These are phyloP conservation scores for Vanderwaltozyma polyspora DNA, from an alignment of 805 yeast genomes.

Conservation along the genomic window DNA sequence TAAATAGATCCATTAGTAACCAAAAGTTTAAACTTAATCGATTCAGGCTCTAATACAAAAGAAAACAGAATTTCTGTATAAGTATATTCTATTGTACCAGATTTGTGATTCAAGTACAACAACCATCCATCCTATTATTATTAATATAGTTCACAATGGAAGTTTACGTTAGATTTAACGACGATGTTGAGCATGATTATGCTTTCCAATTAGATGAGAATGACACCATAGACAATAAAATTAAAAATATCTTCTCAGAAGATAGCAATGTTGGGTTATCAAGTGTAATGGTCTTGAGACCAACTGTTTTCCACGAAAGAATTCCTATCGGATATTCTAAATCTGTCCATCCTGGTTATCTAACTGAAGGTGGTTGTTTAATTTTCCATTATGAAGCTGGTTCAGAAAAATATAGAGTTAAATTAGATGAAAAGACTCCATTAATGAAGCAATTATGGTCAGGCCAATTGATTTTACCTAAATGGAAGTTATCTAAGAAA, in stretches of 20 bases:
- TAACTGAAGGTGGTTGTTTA: constrained; percentile 75
- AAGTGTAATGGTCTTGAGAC: constrained; percentile 63
- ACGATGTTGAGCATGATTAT: constrained; percentile 78
- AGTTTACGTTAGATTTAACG: constrained; percentile 67
- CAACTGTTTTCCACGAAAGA: constrained; percentile 59
- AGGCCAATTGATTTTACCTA: constrained; percentile 64
- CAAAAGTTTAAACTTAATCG: too few species aligned
- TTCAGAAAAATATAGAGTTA: constrained; percentile 33
- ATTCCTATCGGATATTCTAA: constrained; percentile 53
- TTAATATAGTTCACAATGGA: constrained; percentile 36
- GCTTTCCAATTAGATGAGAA: constrained; percentile 63
- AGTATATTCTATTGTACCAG: too few species aligned
- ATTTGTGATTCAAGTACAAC: too few species aligned
- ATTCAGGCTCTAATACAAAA: too few species aligned
- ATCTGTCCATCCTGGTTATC: constrained; percentile 54
- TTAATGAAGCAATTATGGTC: constrained; percentile 66
- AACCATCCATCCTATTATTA: too few species aligned
- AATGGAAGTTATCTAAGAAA: constrained; percentile 19
- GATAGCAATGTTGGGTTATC: constrained; percentile 22
- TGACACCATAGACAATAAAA: constrained; percentile 48
- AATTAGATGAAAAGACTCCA: constrained; percentile 39
- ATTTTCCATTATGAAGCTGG: constrained; percentile 54
- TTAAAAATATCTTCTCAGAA: constrained; percentile 38
- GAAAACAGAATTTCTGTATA: too few species aligned
- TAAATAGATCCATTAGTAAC: too few species aligned